These are phyloP conservation scores for Solanum ahanhuiri DNA, from an alignment of 257 asterid species.

Conservation along the genomic window DNA sequence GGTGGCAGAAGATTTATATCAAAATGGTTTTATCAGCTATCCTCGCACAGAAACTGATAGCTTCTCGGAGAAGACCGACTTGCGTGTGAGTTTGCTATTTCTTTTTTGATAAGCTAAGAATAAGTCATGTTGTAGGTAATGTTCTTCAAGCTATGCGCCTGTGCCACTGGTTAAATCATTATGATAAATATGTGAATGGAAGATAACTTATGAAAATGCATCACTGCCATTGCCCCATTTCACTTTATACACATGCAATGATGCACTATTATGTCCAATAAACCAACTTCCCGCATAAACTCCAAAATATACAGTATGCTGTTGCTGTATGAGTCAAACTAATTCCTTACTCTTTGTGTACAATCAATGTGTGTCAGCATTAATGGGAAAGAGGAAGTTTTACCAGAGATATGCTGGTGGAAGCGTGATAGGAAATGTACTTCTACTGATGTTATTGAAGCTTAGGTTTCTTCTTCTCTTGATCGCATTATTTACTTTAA, in stretches of 20 bases:
- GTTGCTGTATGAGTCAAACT: background rate
- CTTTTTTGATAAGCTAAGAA: conserved; percentile 1
- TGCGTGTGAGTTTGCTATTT: conserved; percentile 42
- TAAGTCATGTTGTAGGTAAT: conserved; percentile 2
- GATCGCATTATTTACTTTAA: background rate
- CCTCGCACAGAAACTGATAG: conserved; percentile 98
- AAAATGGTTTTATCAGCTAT: conserved; percentile 95
- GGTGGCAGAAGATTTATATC: conserved; percentile 99
- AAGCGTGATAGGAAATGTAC: background rate
- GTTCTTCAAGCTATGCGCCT: background rate
- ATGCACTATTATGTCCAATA: background rate
- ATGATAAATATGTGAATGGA: background rate
- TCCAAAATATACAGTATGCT: background rate
- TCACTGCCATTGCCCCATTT: background rate
- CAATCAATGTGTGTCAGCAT: background rate
- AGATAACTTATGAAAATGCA: background rate
- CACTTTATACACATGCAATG: background rate
- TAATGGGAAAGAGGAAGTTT: background rate
- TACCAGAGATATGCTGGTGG: background rate
- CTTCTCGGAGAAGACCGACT: conserved; percentile 65
- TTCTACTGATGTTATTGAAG: background rate
- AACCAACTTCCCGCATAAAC: background rate
- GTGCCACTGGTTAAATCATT: background rate
- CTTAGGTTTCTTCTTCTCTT: background rate
- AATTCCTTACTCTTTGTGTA: background rate